phyloP scores from a whole-genome alignment of 495 filamentous ascomycete genomes.

The Venustampulla echinocandica region DNA sequence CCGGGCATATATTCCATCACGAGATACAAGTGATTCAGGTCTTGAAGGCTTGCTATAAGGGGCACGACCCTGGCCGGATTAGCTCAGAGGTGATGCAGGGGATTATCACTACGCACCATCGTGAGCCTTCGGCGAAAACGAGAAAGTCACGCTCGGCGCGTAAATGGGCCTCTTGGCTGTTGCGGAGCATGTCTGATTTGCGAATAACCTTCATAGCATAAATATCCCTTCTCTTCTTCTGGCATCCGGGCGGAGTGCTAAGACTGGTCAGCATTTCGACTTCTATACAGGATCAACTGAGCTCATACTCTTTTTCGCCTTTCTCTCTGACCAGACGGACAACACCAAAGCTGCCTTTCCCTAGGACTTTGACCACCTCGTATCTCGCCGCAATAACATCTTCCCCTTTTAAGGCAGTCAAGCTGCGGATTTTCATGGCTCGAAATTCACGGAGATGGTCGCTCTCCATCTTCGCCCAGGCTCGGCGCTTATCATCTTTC shows the following conservation, averaged over 20 bases:
- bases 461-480: slow-evolving; percentile 59
- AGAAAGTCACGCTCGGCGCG: slow-evolving; percentile 88
- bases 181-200: slow-evolving; percentile 82
- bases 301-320: slow-evolving; percentile 15
- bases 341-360: slow-evolving; percentile 90
- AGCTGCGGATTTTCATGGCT: slow-evolving; percentile 48
- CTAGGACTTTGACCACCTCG: slow-evolving; percentile 75
- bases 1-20: slow-evolving; percentile 98
- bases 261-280: not conserved
- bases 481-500: slow-evolving; percentile 39
- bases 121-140: slow-evolving; percentile 70
- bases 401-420: slow-evolving; percentile 11
- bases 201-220: slow-evolving; percentile 96
- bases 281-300: not conserved
- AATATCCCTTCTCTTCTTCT: slow-evolving; percentile 42
- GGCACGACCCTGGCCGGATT: slow-evolving; percentile 56
- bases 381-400: slow-evolving; percentile 48
- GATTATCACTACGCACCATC: slow-evolving; percentile 51
- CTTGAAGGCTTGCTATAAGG: slow-evolving; percentile 82
- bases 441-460: slow-evolving; percentile 68
- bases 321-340: slow-evolving; percentile 75
- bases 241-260: not conserved
- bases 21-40: slow-evolving; percentile 72
- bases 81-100: not conserved
- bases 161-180: slow-evolving; percentile 85